Base-by-base conservation (phyloP, 805 yeast species). In the Ogataea polymorpha region DNA sequence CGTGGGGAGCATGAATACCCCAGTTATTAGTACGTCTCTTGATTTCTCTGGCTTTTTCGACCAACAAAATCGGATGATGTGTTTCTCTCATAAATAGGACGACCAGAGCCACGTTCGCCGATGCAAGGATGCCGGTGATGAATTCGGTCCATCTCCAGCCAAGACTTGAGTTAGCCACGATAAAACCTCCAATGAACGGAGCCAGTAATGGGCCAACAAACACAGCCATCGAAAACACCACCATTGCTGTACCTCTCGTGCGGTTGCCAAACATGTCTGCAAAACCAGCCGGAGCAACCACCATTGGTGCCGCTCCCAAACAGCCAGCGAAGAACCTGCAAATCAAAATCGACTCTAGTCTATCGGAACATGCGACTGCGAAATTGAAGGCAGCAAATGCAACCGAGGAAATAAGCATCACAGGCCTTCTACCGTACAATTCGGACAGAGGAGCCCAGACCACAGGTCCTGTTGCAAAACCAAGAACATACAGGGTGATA, bases 401-500 rank as follows among this genome's bases (percentile, higher is more conserved):
- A 30, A 86, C 66, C 4, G 73, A 61, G 5, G 89, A 76, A 3
- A 78, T 47, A 2, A 83, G 49, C 40, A 85, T 54, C 12, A 86
- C 80, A 13, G 73, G 62, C 59, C 76, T 75, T 62, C 96, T 75
- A 40, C 95, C 93, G 50, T 72, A 81, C 26, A 82, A 55, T 60
- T 85, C 95, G n/a, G 91, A 82, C 26, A 85, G 59, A 4, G 96
- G 96, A 18, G 93, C 96, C 88, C 93, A 90, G 26, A 87, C 55
- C 37, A 90, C 70, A 3, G 98, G 98, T 14, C 97, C 96, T 1
- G 87, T 74, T 1, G 96, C 97, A 64, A 89, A 91, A 9, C 97
- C 98, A 30, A 88, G 62, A n/a, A 90, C 96, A 54, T 78, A 90
- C 18, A 89, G 69, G 0, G 96, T 80, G 8, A 88, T 74, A 42